Evolutionary conservation across 768 basidiomycete genomes (phyloP), one percentile per base, ranked within the genome.

Genomic region (Boletus edulis): DNA sequence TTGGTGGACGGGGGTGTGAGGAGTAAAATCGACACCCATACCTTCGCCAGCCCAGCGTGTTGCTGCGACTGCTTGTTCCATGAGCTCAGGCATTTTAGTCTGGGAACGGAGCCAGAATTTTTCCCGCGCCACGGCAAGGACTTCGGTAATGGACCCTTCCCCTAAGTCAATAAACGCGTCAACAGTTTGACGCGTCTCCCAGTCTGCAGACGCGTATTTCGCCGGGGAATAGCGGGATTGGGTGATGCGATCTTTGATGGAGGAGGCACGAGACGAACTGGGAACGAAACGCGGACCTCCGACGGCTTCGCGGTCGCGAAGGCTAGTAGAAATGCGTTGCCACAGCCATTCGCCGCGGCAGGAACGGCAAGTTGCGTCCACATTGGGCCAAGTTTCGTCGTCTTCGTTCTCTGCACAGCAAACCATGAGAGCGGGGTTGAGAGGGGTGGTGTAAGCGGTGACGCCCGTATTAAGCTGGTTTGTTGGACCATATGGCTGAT

Each of bases 111-210:
- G 66, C 89, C 89, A 91, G 52, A 78, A 74, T 67, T 88, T 87
- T 68, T 91, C 89, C 57, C 81, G 76, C 15, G 85, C 85, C 29
- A 86, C 68, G 31, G 66, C 65, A 34, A 89, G 66, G 20, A 90
- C 83, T 44, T 87, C 84, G 42, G 65, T 61, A 55, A 91, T 79
- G 7, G 76, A 79, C 20, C 89, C 89, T 58, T 91, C 89, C 3
- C 80, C 87, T 24, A 87, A 74, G 53, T 90, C 88, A 38, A 90
- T 69, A 70, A 87, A 91, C n/a, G 79, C 79, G 49, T 87, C 86
- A 13, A 91, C 77, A 10, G 77, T 76, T 60, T 84, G 82, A 42
- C 85, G 78, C 44, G 82, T 82, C 66, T 88, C 86, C 85, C 84
- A 86, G 60, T 89, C 87, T 1, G 64, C 62, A 39, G 69, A 61